Percentiles rank a stretch among this genome's conserved stretches.
Conservation (phyloP, 1,284 basidiomycete species). For the Lentinula novae-zelandiae region DNA sequence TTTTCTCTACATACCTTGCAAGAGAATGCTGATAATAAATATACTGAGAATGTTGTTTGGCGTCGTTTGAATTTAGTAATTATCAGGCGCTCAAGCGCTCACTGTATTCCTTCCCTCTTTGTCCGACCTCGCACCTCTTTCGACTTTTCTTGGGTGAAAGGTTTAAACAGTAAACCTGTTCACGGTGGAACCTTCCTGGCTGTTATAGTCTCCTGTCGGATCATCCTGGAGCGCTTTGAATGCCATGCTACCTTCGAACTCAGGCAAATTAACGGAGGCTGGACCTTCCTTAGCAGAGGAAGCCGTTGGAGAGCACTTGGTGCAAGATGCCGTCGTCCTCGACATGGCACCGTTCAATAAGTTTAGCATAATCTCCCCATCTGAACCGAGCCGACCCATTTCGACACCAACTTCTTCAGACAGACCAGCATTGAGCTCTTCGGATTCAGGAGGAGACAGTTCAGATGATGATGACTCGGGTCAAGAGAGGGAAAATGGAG, state of each 20-base stretch:
- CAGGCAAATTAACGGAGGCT: not conserved
- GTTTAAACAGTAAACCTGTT: not conserved
- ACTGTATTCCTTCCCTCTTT: not conserved
- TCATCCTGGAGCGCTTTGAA: not conserved
- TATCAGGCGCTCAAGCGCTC: not conserved
- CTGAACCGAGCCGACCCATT: slow-evolving; percentile 10
- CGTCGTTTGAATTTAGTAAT: slow-evolving; percentile 3
- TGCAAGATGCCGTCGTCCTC: slow-evolving; percentile 10
- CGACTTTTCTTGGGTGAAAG: not conserved
- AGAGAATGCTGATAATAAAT: too few relatives aligned
- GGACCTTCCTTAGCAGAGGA: not conserved
- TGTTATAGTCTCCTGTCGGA: not conserved
- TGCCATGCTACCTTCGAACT: slow-evolving; percentile 4
- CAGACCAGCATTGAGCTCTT: slow-evolving; percentile 12
- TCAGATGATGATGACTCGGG: slow-evolving; percentile 10
- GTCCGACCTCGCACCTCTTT: not conserved
- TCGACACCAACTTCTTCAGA: slow-evolving; percentile 12
- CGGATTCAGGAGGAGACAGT: slow-evolving; percentile 21
- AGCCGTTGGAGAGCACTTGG: slow-evolving; percentile 4
- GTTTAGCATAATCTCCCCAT: slow-evolving; percentile 12
- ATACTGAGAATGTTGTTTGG: not conserved
- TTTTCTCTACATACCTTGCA: too few relatives aligned
- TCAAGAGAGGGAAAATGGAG: slow-evolving; percentile 8
- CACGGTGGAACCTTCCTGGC: not conserved
- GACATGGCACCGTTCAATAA: slow-evolving; percentile 13